Evolutionary conservation across 768 basidiomycete species (phyloP).

Genomic region (Boletus rubropictus): DNA sequence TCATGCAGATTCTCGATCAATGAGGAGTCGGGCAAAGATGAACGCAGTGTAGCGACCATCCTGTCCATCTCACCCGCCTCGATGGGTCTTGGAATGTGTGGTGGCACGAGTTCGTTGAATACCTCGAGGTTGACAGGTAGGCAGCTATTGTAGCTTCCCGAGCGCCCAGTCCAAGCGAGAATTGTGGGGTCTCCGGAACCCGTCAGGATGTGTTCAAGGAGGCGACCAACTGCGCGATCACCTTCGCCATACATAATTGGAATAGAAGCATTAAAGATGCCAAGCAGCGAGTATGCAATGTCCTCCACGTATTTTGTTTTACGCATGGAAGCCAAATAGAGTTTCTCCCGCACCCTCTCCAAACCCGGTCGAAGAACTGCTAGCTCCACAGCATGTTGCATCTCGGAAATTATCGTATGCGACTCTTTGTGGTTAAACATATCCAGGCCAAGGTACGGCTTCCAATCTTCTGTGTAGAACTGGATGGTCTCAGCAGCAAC

Average conservation of each 20-base stretch:
- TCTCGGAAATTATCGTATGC: slow-evolving; percentile 2
- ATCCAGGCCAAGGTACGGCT: slow-evolving; percentile 4
- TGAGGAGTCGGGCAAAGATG: background rate
- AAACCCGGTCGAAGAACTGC: slow-evolving; percentile 5
- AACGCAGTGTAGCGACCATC: background rate
- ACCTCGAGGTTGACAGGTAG: background rate
- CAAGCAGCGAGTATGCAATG: slow-evolving; percentile 11
- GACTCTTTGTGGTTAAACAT: slow-evolving; percentile 9
- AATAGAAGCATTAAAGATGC: slow-evolving; percentile 10
- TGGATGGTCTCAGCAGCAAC: slow-evolving; percentile 6
- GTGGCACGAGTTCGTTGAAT: background rate
- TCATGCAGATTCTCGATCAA: background rate
- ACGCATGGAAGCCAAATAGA: slow-evolving; percentile 10
- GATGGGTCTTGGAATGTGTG: slow-evolving; percentile 1
- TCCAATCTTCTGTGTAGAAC: slow-evolving; percentile 17
- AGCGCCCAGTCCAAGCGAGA: slow-evolving; percentile 14
- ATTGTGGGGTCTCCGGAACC: slow-evolving; percentile 8
- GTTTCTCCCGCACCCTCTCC: slow-evolving; percentile 14
- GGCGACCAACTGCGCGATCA: slow-evolving; percentile 4
- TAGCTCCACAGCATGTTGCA: slow-evolving; percentile 2
- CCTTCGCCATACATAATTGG: slow-evolving; percentile 14
- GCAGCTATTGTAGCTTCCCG: slow-evolving; percentile 4
- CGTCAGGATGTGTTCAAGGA: slow-evolving; percentile 12
- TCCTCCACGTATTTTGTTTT: slow-evolving; percentile 9
- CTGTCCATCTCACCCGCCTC: background rate